These are phyloP conservation scores for Cyberlindnera suaveolens DNA, from an alignment of 805 yeast species.

Conservation along the genomic window DNA sequence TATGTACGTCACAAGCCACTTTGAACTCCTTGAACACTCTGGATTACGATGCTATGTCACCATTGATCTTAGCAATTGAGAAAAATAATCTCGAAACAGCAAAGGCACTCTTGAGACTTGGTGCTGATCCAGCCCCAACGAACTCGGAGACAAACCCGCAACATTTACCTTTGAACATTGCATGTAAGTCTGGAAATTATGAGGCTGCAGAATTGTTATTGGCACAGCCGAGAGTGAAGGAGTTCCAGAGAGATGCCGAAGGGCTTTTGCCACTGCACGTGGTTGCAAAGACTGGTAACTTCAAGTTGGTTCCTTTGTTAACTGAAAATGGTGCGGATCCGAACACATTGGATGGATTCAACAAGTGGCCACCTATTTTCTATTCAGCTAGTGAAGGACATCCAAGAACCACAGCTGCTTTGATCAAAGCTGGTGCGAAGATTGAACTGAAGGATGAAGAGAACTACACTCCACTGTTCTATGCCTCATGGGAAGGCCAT, in stretches of 20 bases:
- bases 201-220: slow-evolving; percentile 51
- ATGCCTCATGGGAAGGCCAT: slow-evolving; percentile 94
- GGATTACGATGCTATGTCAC: slow-evolving; percentile 76
- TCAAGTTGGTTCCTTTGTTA: slow-evolving; percentile 59
- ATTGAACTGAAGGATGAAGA: slow-evolving; percentile 68
- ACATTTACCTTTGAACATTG: slow-evolving; percentile 75
- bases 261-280: slow-evolving; percentile 86
- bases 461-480: slow-evolving; percentile 72
- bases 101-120: slow-evolving; percentile 41
- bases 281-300: slow-evolving; percentile 79
- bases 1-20: slow-evolving; percentile 26
- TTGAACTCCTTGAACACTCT: slow-evolving; percentile 31
- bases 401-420: slow-evolving; percentile 56
- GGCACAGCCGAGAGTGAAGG: slow-evolving; percentile 27
- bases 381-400: slow-evolving; percentile 88
- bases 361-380: slow-evolving; percentile 91
- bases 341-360: slow-evolving; percentile 74
- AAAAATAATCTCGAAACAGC: slow-evolving; percentile 55
- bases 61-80: slow-evolving; percentile 73
- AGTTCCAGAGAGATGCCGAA: slow-evolving; percentile 65
- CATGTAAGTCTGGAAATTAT: slow-evolving; percentile 79
- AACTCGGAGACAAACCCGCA: slow-evolving; percentile 50
- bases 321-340: slow-evolving; percentile 70
- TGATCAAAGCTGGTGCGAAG: slow-evolving; percentile 71
- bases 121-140: slow-evolving; percentile 40